phyloP scores from a whole-genome alignment of 768 basidiomycete genomes.

The Xanthoconium stramineum region DNA sequence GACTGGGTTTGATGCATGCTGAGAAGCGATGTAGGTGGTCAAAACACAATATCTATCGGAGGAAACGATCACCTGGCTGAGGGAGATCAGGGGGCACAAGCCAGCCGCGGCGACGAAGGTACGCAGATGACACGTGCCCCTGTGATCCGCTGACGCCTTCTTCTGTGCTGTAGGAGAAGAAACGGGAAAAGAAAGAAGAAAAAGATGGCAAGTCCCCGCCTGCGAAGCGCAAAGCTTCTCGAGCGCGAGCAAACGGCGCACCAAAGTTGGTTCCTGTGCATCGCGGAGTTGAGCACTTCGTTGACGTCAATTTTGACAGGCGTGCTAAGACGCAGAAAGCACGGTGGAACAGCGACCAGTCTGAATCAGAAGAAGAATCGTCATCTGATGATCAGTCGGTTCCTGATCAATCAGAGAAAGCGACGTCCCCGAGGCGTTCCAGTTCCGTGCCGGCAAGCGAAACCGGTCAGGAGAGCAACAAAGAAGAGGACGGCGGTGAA shows the following conservation, averaged over 20 bases:
- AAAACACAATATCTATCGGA: constrained; percentile 68
- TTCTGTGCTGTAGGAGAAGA: constrained; percentile 34
- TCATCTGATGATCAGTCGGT: constrained; percentile 29
- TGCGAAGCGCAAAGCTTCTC: constrained; percentile 53
- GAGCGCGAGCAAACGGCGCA: constrained; percentile 26
- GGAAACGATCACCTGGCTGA: constrained; percentile 55
- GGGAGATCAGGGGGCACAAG: constrained; percentile 42
- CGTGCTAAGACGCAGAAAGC: constrained; percentile 29
- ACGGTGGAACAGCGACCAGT: constrained; percentile 33
- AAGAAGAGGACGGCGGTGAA: constrained; percentile 28
- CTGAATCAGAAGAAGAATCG: constrained; percentile 28
- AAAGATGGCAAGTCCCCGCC: constrained; percentile 49
- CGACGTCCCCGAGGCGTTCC: constrained; percentile 19
- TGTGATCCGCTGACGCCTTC: constrained; percentile 3
- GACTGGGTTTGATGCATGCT: not conserved
- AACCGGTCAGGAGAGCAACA: constrained; percentile 27
- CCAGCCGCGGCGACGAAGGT: constrained; percentile 30
- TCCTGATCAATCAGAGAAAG: constrained; percentile 39
- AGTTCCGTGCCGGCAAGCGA: constrained; percentile 43
- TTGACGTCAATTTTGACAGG: constrained; percentile 15
- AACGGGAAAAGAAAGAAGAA: constrained; percentile 36
- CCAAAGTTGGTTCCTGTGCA: constrained; percentile 21
- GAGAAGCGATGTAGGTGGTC: constrained; percentile 47
- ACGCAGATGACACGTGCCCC: constrained; percentile 5
- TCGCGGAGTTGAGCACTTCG: not conserved